Base-by-base conservation (phyloP, 129 eudicot species). In the Helichrysum umbraculigerum region DNA sequence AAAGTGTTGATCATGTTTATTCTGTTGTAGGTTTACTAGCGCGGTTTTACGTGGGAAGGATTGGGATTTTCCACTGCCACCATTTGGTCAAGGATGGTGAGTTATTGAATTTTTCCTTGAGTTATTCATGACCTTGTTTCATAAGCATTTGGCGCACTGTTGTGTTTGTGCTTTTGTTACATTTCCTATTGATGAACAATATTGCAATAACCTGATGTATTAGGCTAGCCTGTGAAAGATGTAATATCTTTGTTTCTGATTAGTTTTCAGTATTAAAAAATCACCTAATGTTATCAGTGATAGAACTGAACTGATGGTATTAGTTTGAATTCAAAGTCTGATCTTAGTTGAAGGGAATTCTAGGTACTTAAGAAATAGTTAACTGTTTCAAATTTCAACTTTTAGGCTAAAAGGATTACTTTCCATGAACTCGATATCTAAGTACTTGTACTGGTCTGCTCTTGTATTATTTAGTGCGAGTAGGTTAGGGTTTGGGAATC, bases 51-150 rank as follows among this genome's bases (percentile, higher is more conserved):
- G 98, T 21, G 93, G 93, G 71, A 87, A 91, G 77, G 86, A 77
- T 28, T 93, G 97, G 97, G 97, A 91, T 82, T 70, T 93, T 79
- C 98, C 97, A 6, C 28, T 93, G 79, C 98, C 98, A 32, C 98
- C 98, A 64, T 93, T 90, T 83, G 98, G 98, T 28, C 96, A 91
- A 76, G 98, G 98, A 72, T 91, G 98, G 98, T 93, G 71, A 88
- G 92, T 85, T 44, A 52, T 20, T 57, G 62, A 58, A 10, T 44
- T 44, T 74, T 21, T 67, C n/a, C n/a, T 37, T 29, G 3, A 19
- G 67, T 79, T 35, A 54, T 37, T 37, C 35, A 29, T 41, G 22
- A 60, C 21, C 68, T 22, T 73, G 25, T 35, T 68, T 37, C 52
- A 76, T 51, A 17, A n/a, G 37, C 80, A 33, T 76, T 67, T 73